A percentile compares a stretch with the other conserved stretches of the same genome.
These are phyloP conservation scores for Fusarium setosum DNA, from an alignment of 2,329 filamentous ascomycete species.

Conservation along the genomic window DNA sequence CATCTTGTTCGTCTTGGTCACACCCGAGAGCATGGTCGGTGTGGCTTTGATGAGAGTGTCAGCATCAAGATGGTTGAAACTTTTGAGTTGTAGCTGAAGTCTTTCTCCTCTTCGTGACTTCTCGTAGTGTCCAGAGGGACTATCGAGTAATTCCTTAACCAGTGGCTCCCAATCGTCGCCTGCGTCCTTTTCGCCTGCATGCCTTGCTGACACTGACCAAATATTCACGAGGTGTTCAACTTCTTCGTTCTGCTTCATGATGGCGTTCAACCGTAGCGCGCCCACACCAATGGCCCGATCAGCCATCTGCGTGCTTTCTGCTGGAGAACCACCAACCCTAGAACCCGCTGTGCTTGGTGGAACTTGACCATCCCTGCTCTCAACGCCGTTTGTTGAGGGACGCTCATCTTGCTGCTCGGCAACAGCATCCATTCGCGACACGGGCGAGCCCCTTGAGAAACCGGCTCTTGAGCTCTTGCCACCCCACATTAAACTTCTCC, in stretches of 20 bases:
- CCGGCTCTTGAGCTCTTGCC: constrained; percentile 66
- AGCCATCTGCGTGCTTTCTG: constrained; percentile 44
- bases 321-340: constrained; percentile 40
- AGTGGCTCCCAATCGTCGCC: constrained; percentile 78
- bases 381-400: constrained; percentile 48
- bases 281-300: constrained; percentile 80
- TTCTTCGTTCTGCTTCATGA: constrained; percentile 79
- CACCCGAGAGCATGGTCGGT: constrained; percentile 85
- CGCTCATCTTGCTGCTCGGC: constrained; percentile 61
- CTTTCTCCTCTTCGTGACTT: constrained; percentile 79
- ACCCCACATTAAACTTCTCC: constrained; percentile 78
- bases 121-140: constrained; percentile 78
- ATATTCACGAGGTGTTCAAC: constrained; percentile 81
- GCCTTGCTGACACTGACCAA: constrained; percentile 73
- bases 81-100: constrained; percentile 81
- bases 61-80: constrained; percentile 82
- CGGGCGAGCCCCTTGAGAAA: constrained; percentile 62
- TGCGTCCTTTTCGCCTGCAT: constrained; percentile 66
- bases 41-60: constrained; percentile 86
- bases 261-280: constrained; percentile 77
- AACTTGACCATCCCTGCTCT: constrained; percentile 57
- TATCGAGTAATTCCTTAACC: constrained; percentile 79
- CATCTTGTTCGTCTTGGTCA: constrained; percentile 86
- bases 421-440: constrained; percentile 66
- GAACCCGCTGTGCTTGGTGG: constrained; percentile 70